A percentile compares a stretch with the other conserved stretches of the same genome.
phyloP scores from a whole-genome alignment of 352 stramenopile genomes.

The Globisporangium heterothallicum region DNA sequence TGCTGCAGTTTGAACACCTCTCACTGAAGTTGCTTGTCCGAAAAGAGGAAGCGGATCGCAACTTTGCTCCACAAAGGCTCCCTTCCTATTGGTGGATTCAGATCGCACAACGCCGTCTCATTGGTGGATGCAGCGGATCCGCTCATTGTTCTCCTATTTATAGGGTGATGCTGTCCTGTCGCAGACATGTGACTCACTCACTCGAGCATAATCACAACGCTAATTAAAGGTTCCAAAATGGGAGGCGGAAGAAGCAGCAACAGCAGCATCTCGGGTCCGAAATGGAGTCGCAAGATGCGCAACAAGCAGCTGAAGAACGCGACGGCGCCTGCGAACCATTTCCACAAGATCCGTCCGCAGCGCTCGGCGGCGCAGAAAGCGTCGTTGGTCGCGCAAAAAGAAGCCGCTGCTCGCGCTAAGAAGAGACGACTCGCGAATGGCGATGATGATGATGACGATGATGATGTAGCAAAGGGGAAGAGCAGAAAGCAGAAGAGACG shows the following conservation, averaged over 20 bases:
- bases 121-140: neutral
- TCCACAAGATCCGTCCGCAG: conserved; percentile 8
- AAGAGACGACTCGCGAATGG: conserved; percentile 2
- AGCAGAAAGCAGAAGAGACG: conserved; percentile 7
- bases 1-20: too few relatives aligned
- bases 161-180: neutral
- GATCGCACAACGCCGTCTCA: neutral
- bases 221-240: too few relatives aligned
- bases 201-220: too few relatives aligned
- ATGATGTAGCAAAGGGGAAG: neutral
- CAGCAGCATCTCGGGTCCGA: neutral
- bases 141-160: neutral
- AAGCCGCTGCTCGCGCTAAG: neutral
- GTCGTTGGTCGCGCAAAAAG: neutral
- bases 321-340: neutral
- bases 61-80: neutral
- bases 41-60: too few relatives aligned
- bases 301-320: conserved; percentile 6
- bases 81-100: neutral
- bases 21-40: too few relatives aligned
- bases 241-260: neutral
- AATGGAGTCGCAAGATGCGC: conserved; percentile 8
- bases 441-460: conserved; percentile 6
- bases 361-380: neutral
- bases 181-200: neutral